phyloP scores from a whole-genome alignment of 352 stramenopile species.

The Pythium phragmitis region DNA sequence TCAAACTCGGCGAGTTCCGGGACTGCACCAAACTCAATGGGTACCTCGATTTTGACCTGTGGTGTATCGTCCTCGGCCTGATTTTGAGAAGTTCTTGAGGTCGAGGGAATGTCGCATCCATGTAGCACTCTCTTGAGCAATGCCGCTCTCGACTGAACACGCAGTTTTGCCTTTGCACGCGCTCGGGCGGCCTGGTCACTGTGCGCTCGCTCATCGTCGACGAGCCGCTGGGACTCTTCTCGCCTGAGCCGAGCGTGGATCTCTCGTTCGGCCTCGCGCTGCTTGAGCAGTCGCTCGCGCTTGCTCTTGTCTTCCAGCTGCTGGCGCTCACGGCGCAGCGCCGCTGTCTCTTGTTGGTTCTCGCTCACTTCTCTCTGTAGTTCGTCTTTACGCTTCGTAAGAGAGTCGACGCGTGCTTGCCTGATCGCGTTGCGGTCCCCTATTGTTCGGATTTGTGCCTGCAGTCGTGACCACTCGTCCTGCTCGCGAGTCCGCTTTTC shows the following conservation, averaged over 20 bases:
- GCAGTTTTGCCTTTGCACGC: constrained; percentile 44
- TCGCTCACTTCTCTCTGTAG: constrained; percentile 34
- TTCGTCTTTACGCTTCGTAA: constrained; percentile 10
- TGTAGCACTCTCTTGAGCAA: constrained; percentile 38
- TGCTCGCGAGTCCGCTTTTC: not conserved
- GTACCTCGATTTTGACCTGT: constrained; percentile 8
- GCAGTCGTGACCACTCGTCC: constrained; percentile 16
- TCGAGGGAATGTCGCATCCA: constrained; percentile 23
- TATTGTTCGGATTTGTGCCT: constrained; percentile 17
- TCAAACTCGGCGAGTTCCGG: constrained; percentile 63
- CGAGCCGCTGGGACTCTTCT: constrained; percentile 50
- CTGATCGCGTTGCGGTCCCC: constrained; percentile 19
- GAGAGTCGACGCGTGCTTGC: constrained; percentile 9
- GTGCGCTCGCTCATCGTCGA: constrained; percentile 48
- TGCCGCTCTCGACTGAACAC: constrained; percentile 33
- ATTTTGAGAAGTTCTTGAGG: constrained; percentile 6
- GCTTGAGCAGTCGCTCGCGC: constrained; percentile 39
- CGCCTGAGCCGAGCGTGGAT: constrained; percentile 41
- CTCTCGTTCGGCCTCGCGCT: constrained; percentile 48
- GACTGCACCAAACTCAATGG: not conserved
- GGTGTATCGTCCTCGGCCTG: constrained; percentile 4
- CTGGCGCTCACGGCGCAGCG: constrained; percentile 32
- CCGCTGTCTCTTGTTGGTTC: constrained; percentile 34
- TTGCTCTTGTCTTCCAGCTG: constrained; percentile 46
- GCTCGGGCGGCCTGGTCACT: constrained; percentile 45